These are phyloP conservation scores for Ogataea henricii DNA, from an alignment of 805 yeast genomes.

Conservation along the genomic window DNA sequence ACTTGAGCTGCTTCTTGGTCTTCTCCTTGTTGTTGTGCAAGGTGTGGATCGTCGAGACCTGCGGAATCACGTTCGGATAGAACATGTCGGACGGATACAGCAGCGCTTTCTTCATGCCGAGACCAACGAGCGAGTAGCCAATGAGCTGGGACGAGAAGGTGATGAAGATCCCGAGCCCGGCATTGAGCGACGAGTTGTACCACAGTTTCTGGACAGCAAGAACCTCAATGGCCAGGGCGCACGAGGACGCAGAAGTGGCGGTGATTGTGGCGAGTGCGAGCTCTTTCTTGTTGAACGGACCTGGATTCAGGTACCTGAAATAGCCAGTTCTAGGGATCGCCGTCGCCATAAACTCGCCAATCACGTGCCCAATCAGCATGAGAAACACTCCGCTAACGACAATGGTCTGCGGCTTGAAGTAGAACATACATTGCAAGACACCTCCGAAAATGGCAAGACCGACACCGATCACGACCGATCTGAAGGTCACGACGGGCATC, in stretches of 20 bases:
- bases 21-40: constrained; percentile 28
- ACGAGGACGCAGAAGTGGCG: constrained; percentile 35
- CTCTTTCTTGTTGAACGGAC: constrained; percentile 48
- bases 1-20: constrained; percentile 26
- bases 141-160: constrained; percentile 35
- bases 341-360: constrained; percentile 33
- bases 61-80: constrained; percentile 44
- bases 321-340: constrained; percentile 31
- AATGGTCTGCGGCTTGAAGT: constrained; percentile 40
- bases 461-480: constrained; percentile 36
- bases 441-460: constrained; percentile 39
- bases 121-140: constrained; percentile 35
- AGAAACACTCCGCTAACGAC: constrained; percentile 36
- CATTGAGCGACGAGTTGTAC: constrained; percentile 28
- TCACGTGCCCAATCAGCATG: constrained; percentile 35
- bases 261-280: constrained; percentile 44
- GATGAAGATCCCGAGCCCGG: constrained; percentile 34
- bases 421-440: constrained; percentile 37
- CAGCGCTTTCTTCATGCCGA: constrained; percentile 29
- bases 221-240: constrained; percentile 35
- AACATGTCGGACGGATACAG: constrained; percentile 33
- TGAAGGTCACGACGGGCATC: constrained; percentile 39
- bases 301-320: constrained; percentile 39
- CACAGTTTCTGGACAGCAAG: constrained; percentile 37
- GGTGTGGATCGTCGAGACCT: constrained; percentile 27